Evolutionary conservation across 176 grass and related monocot species (phyloP), one percentile per base, ranked within the genome.

Genomic region (Pontederia paniculata): DNA sequence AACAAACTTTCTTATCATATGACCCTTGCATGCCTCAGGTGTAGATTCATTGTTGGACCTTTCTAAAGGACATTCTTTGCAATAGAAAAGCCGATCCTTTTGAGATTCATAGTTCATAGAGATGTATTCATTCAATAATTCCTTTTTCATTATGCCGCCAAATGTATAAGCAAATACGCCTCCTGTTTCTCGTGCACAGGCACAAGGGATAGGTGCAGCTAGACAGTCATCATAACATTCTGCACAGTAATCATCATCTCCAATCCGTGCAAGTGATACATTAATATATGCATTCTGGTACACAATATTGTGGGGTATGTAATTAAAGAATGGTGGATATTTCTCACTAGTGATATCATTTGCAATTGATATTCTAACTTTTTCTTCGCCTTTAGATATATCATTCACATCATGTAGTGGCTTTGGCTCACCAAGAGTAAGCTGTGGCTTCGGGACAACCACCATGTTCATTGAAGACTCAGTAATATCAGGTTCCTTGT

Each of bases 151-250:
- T 43, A 95, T 46, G 44, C 89, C 84, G 42, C 84, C 80, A 10
- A 44, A 58, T 50, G 77, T 88, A 48, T 88, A 95, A 20, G 75
- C 69, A 68, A 84, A 85, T 43, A 79, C 72, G 0, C 78, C 81
- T 8, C 77, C 74, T 8, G 81, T 82, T 73, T 73, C 73, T 21
- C 68, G 70, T 54, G 89, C 61, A 54, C 89, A 95, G 9, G 78
- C 68, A 79, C 89, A 95, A 71, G 89, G 77, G 65, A 77, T 17
- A 42, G 74, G 50, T 23, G 54, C 65, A 63, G 75, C 68, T 21
- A 95, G 70, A 73, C 89, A 95, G 51, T 88, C 70, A 22, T 68
- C 56, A 52, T 11, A 88, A 74, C 84, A 95, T 68, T 84, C 89
- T 8, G 81, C 46, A 56, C 89, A 95, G 4, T 81, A 88, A 42